Conservation (phyloP, 2,329 filamentous ascomycete genomes). For the Hymenoscyphus repandus region DNA sequence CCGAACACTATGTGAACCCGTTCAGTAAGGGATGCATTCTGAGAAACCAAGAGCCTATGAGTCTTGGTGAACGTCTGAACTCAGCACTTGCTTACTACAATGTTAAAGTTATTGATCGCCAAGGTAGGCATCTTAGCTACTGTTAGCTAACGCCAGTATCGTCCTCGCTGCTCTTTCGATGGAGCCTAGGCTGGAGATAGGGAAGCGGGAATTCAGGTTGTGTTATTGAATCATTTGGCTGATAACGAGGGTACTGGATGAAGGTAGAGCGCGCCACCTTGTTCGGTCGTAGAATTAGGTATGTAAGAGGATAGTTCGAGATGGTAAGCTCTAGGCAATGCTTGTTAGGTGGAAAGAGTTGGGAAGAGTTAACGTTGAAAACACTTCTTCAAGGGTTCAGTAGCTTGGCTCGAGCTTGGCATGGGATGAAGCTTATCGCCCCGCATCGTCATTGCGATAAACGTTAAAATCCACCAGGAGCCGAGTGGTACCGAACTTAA, state of each 20-base stretch:
- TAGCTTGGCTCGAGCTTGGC: too few species aligned
- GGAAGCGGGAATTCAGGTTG: conserved; percentile 17
- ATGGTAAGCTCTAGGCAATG: too few species aligned
- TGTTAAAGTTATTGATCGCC: conserved; percentile 47
- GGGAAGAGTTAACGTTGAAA: too few species aligned
- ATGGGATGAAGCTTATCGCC: too few species aligned
- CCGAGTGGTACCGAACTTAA: too few species aligned
- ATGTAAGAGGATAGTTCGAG: too few species aligned
- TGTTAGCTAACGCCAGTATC: conserved; percentile 36
- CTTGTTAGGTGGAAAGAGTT: too few species aligned
- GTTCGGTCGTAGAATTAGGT: too few species aligned
- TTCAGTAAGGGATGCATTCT: background rate
- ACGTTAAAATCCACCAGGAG: too few species aligned
- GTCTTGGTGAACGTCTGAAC: background rate
- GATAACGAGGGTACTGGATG: background rate
- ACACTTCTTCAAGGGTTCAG: too few species aligned
- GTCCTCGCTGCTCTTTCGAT: conserved; percentile 34
- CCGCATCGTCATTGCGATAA: too few species aligned
- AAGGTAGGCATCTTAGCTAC: conserved; percentile 39
- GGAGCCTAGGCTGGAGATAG: conserved; percentile 28
- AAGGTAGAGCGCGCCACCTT: background rate
- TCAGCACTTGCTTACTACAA: conserved; percentile 32
- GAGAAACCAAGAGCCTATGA: too few species aligned
- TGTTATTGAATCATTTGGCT: conserved; percentile 43
- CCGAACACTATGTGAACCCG: conserved; percentile 37